A percentile compares a stretch with the other conserved stretches of the same genome.
phyloP scores from a whole-genome alignment of 495 filamentous ascomycete genomes.

The Penicillium riverlandense region DNA sequence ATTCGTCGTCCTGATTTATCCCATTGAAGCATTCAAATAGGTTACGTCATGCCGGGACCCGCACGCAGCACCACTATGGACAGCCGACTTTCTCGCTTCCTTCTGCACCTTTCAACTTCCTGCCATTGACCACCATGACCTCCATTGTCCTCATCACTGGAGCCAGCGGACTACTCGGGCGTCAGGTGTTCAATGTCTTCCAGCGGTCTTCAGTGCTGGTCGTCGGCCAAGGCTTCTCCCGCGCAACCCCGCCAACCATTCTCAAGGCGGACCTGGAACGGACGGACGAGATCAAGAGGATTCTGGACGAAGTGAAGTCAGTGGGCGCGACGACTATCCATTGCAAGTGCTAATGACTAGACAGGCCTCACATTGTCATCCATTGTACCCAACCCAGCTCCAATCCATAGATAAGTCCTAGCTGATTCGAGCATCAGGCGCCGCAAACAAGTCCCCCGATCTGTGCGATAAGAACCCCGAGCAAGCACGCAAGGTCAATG shows the following conservation, averaged over 20 bases:
- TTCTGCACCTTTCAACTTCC: neutral
- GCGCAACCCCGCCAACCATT: constrained; percentile 64
- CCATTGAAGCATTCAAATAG: constrained; percentile 1
- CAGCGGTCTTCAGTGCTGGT: constrained; percentile 61
- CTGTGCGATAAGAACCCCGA: constrained; percentile 73
- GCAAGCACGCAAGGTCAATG: constrained; percentile 67
- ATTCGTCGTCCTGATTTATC: too few relatives aligned
- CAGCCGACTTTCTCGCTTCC: constrained; percentile 1
- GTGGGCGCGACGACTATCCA: constrained; percentile 3
- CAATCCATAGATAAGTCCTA: neutral
- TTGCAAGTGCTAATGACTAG: constrained; percentile 2
- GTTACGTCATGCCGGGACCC: constrained; percentile 23
- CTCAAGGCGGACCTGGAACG: constrained; percentile 71
- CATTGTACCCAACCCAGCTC: constrained; percentile 55
- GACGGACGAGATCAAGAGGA: constrained; percentile 48
- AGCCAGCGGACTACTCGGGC: constrained; percentile 76
- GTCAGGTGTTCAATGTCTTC: constrained; percentile 73
- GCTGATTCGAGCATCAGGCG: constrained; percentile 45
- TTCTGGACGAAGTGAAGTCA: constrained; percentile 50
- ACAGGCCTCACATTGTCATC: constrained; percentile 72
- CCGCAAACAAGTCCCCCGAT: constrained; percentile 88
- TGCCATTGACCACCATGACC: constrained; percentile 31
- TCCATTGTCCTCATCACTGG: constrained; percentile 74
- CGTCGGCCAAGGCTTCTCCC: constrained; percentile 70
- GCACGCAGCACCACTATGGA: neutral